Evolutionary conservation across 176 grass and related monocot species (phyloP), one percentile per base, ranked within the genome.

Genomic region (Oryza officinalis): DNA sequence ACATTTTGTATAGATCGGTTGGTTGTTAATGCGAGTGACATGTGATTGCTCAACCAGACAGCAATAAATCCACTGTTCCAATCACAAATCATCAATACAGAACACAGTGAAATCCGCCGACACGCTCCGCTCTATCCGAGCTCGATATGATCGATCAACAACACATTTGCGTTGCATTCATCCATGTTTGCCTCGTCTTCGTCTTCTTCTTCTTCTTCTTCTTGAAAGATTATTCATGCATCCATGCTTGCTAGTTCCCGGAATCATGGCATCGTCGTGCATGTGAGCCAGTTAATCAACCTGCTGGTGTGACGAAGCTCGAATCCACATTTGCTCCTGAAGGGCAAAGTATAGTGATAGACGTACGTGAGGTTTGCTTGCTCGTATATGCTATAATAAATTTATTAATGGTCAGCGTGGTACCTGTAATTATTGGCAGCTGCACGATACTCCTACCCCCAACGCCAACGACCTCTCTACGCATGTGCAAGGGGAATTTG

Each of bases 401-500:
- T 85, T 54, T 74, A 41, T 43, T 33, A 17, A 54, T 74, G 68
- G 76, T 32, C 57, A 40, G 41, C 71, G 27, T 27, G 5, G 28
- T 3, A 61, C 22, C 57, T n/a, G 25, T 15, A 65, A 57, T 85
- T 28, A 22, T 81, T 81, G 23, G 4, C 31, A 77, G 71, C 41
- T 43, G 71, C 49, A 86, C 54, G 78, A 77, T 64, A n/a, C 83
- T 77, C 57, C 68, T 67, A 37, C 22, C 54, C 27, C 71, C 73
- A 86, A 67, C 40, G 40, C 8, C 37, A 38, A 38, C 83, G 50
- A 73, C 78, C 67, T 60, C 32, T 81, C 52, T 18, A 44, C n/a
- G 23, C 83, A 82, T 90, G 88, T 83, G 83, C 73, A 68, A 68
- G 18, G 18, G n/a, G 83, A 86, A 86, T 82, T 86, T 33, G 3